These are phyloP conservation scores for Cladosporium austrohemisphaericum DNA, from an alignment of 2,329 filamentous ascomycete genomes.

Conservation along the genomic window DNA sequence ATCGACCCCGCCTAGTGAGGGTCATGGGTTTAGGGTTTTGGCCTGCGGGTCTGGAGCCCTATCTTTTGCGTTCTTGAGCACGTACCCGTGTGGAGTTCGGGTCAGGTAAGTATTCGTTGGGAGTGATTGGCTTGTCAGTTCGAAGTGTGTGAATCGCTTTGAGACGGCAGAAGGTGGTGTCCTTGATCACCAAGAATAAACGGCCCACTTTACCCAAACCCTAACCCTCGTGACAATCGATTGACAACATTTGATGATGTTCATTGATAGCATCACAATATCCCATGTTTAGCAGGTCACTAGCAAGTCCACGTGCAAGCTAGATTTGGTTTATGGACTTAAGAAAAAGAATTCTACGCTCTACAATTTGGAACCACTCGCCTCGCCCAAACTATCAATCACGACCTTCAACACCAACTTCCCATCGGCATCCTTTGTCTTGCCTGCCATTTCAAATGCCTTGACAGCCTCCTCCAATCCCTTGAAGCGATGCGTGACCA, in stretches of 20 bases:
- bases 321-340: too few relatives aligned
- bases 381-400: constrained; percentile 36
- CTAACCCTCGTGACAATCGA: too few relatives aligned
- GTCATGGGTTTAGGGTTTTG: constrained; percentile 1
- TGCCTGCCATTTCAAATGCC: constrained; percentile 67
- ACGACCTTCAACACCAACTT: constrained; percentile 71
- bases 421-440: constrained; percentile 63
- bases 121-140: not conserved
- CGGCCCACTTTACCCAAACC: too few relatives aligned
- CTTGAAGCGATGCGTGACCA: constrained; percentile 70
- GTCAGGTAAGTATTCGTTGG: not conserved
- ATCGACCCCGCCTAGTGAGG: not conserved
- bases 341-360: too few relatives aligned
- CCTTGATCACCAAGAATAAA: too few relatives aligned
- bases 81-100: not conserved
- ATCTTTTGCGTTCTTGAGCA: not conserved
- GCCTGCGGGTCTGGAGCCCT: not conserved
- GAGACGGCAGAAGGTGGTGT: too few relatives aligned
- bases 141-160: too few relatives aligned
- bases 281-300: too few relatives aligned
- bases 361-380: constrained; percentile 5
- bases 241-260: too few relatives aligned
- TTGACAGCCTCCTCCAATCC: constrained; percentile 59
- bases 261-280: too few relatives aligned
- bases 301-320: too few relatives aligned